Conservation (phyloP, 2,329 filamentous ascomycete genomes). For the Gremmenia infestans region DNA sequence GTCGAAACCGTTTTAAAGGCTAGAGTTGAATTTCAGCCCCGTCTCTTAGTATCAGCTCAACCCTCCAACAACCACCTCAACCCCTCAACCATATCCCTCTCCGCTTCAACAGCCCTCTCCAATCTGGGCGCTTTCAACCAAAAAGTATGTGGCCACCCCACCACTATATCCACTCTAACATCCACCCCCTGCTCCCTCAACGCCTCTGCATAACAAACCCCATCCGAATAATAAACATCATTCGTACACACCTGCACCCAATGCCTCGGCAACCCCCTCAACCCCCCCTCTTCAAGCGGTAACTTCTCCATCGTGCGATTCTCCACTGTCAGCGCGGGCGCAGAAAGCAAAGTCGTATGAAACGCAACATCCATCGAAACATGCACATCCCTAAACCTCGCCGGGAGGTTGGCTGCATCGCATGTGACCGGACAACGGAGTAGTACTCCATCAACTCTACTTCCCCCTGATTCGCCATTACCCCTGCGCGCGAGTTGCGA, state of each 20-base stretch:
- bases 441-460: conserved; percentile 36
- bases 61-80: conserved; percentile 36
- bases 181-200: conserved; percentile 37
- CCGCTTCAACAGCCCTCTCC: conserved; percentile 37
- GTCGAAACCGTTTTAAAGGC: not conserved
- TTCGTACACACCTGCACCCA: conserved; percentile 48
- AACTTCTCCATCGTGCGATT: conserved; percentile 36
- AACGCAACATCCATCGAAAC: conserved; percentile 37
- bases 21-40: not conserved
- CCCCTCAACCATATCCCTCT: conserved; percentile 39
- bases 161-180: conserved; percentile 39
- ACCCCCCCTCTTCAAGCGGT: conserved; percentile 34
- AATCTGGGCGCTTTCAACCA: conserved; percentile 44
- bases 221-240: conserved; percentile 48
- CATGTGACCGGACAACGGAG: conserved; percentile 45
- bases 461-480: conserved; percentile 10
- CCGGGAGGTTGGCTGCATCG: conserved; percentile 39
- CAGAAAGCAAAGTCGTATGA: conserved; percentile 31
- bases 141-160: conserved; percentile 48
- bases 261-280: conserved; percentile 33
- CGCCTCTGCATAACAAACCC: conserved; percentile 43
- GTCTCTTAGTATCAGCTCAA: not conserved
- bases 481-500: conserved; percentile 29
- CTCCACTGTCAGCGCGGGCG: conserved; percentile 32
- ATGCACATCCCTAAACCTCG: conserved; percentile 34